Evolutionary conservation across 2,329 filamentous ascomycete species (phyloP), one percentile per base, ranked within the genome.

Genomic region (Cordyceps farinosa): DNA sequence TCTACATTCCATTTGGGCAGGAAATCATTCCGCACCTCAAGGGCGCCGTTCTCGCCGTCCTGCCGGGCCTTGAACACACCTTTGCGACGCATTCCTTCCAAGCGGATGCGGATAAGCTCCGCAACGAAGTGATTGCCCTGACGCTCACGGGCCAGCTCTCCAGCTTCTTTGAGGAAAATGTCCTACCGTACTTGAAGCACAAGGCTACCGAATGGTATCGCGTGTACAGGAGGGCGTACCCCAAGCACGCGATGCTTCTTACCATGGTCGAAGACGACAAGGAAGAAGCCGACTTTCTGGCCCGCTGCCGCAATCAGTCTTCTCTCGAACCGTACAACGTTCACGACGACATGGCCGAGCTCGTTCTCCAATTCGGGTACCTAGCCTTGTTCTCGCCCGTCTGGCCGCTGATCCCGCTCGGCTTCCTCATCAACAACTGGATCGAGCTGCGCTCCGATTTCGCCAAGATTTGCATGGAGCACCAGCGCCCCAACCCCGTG

Each of bases 391-490:
- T 92, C 73, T 88, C 86, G 1, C 87, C 90, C 0, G 87, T 91
- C 36, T 92, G 90, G 90, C 89, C 90, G 0, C 78, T 92, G 1
- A 89, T 90, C 0, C 84, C 87, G 0, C 78, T 91, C 29, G 89
- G 87, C 0, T 92, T 92, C 72, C 77, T 92, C 15, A 75, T 90
- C 71, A 92, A 92, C 74, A 89, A 92, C 76, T 90, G 89, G 88
- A 78, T 92, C 62, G 90, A 92, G 73, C 80, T 92, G 10, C 87
- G 90, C 10, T 88, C 89, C 3, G 90, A 92, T 69, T 90, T 90
- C 52, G 84, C 90, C 75, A 92, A 92, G 70, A 89, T 92, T 62
- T 90, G 87, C 66, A 79, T 87, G 30, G 88, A 92, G 70, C 89
- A 89, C 77, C 87, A 88, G 66, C 84, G 90, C 1, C 90, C 90